Conservation (phyloP, 495 filamentous ascomycete species). For the Filosporella fistucella region DNA sequence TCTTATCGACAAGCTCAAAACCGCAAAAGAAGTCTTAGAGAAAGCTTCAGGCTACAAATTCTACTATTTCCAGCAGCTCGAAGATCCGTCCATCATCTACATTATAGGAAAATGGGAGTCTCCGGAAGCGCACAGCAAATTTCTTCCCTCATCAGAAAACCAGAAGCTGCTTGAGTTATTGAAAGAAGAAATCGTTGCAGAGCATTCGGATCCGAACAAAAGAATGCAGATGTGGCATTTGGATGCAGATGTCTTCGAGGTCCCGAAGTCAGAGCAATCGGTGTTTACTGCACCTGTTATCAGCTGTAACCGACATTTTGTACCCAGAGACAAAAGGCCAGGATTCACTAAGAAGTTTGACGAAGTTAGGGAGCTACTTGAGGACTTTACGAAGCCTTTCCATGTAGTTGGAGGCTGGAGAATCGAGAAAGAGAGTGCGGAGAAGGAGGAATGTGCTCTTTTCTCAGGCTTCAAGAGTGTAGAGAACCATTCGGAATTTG, state of each 20-base stretch:
- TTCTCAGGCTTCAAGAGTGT: slow-evolving; percentile 45
- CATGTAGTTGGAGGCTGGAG: slow-evolving; percentile 41
- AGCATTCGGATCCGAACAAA: slow-evolving; percentile 31
- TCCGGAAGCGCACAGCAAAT: slow-evolving; percentile 34
- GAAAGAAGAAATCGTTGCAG: slow-evolving; percentile 35
- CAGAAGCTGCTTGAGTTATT: slow-evolving; percentile 37
- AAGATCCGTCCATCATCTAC: slow-evolving; percentile 42
- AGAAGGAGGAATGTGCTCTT: slow-evolving; percentile 45
- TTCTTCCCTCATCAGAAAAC: slow-evolving; percentile 27
- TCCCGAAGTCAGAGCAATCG: too few species aligned
- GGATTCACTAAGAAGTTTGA: slow-evolving; percentile 36
- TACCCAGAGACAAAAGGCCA: slow-evolving; percentile 34
- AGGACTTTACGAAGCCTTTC: slow-evolving; percentile 34
- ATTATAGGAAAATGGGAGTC: slow-evolving; percentile 49
- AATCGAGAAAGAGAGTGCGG: slow-evolving; percentile 36
- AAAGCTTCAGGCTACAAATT: not conserved
- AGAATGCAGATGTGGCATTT: slow-evolving; percentile 14
- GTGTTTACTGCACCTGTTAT: slow-evolving; percentile 38
- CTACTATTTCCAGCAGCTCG: slow-evolving; percentile 34
- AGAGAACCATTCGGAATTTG: slow-evolving; percentile 40
- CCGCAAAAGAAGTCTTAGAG: slow-evolving; percentile 26
- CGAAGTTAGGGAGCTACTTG: slow-evolving; percentile 34
- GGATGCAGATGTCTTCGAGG: slow-evolving; percentile 19
- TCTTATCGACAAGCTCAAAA: slow-evolving; percentile 34
- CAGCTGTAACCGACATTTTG: slow-evolving; percentile 37